A percentile compares a stretch with the other conserved stretches of the same genome.
Conservation (phyloP, 2,329 filamentous ascomycete genomes). For the Pseudogymnoascus sp. region DNA sequence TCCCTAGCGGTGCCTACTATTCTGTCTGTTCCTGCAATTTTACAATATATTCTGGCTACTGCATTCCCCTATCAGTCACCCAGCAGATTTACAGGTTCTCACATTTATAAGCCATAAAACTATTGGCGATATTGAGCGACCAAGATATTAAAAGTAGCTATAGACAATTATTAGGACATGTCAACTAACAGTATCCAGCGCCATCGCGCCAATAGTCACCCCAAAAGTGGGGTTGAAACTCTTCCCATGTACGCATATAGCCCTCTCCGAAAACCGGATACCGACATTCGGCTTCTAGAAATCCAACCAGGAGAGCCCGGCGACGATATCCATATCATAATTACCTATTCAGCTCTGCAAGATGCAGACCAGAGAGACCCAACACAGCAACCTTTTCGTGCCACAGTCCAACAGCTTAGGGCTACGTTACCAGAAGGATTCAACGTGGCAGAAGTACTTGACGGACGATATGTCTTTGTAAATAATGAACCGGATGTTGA, state of each 20-base stretch:
- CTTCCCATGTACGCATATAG: background rate
- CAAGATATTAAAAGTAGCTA: background rate
- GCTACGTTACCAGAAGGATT: background rate
- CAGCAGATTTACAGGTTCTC: background rate
- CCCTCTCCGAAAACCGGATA: conserved; percentile 14
- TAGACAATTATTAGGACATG: background rate
- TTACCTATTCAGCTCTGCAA: background rate
- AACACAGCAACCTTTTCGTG: background rate
- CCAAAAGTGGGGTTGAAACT: background rate
- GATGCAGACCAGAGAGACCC: background rate
- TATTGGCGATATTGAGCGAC: background rate
- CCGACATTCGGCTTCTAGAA: conserved; percentile 24
- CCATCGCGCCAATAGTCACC: background rate
- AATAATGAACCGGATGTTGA: background rate
- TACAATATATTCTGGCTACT: background rate
- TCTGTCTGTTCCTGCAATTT: too few relatives aligned
- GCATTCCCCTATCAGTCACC: background rate
- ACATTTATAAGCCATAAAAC: background rate
- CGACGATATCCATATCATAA: background rate
- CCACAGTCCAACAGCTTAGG: background rate
- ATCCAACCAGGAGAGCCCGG: conserved; percentile 31
- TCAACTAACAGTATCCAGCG: background rate
- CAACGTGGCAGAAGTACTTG: background rate
- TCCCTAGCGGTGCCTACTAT: too few relatives aligned
- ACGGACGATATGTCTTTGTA: background rate